phyloP scores from a whole-genome alignment of 768 basidiomycete species.

The Boletus subcaerulescens region DNA sequence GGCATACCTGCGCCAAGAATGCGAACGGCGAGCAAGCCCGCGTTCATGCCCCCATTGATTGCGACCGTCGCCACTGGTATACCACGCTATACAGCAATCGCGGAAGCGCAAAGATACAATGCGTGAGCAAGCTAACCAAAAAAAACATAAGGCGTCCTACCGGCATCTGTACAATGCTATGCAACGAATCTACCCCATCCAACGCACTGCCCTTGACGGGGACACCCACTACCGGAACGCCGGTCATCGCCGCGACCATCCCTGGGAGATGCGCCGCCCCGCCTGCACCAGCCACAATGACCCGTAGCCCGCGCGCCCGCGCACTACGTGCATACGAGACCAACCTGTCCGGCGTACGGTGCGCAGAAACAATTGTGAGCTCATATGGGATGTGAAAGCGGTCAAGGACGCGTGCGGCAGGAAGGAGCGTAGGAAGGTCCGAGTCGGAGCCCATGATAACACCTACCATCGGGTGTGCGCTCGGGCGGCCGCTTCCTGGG shows the following conservation, averaged over 20 bases:
- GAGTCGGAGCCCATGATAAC: constrained; percentile 99
- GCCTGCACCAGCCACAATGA: constrained; percentile 94
- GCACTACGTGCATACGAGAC: constrained; percentile 80
- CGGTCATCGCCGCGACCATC: constrained; percentile 96
- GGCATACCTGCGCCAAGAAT: constrained; percentile 82
- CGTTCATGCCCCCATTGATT: constrained; percentile 94
- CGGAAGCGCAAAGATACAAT: background rate
- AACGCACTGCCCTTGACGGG: constrained; percentile 93
- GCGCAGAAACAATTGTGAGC: constrained; percentile 93
- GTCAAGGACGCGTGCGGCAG: constrained; percentile 82
- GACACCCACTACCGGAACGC: constrained; percentile 91
- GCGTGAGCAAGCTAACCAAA: background rate
- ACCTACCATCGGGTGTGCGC: constrained; percentile 74
- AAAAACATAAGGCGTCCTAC: constrained; percentile 45
- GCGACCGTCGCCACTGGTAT: constrained; percentile 97
- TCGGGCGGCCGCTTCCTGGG: constrained; percentile 53
- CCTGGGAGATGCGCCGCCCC: constrained; percentile 97
- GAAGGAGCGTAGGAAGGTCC: constrained; percentile 90
- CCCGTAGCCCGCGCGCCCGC: constrained; percentile 58
- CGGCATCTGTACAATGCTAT: constrained; percentile 99
- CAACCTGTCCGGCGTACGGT: constrained; percentile 87
- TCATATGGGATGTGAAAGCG: constrained; percentile 87
- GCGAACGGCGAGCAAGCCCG: constrained; percentile 85
- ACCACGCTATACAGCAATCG: constrained; percentile 61
- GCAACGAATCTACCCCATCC: constrained; percentile 95